A percentile compares a stretch with the other conserved stretches of the same genome.
phyloP scores from a whole-genome alignment of 345 rosid species.

The Dovyalis caffra region DNA sequence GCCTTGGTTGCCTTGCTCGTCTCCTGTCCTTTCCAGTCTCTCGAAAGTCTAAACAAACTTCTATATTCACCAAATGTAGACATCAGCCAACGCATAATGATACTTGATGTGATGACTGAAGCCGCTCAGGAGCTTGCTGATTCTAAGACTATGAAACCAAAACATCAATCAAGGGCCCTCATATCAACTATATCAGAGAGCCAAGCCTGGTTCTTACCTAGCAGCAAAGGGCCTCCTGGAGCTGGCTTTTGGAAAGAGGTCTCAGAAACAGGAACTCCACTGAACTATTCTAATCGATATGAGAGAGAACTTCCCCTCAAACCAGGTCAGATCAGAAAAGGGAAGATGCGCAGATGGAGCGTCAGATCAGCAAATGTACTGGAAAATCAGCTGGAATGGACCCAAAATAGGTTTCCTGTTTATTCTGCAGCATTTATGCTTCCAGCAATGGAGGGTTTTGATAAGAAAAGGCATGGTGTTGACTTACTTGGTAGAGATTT shows the following conservation, averaged over 20 bases:
- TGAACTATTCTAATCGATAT: slow-evolving; percentile 71
- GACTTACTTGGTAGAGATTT: slow-evolving; percentile 94
- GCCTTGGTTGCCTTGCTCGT: slow-evolving; percentile 82
- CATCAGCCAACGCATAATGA: slow-evolving; percentile 92
- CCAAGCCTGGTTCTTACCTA: slow-evolving; percentile 94
- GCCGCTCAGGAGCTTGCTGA: slow-evolving; percentile 91
- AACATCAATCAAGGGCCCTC: slow-evolving; percentile 44
- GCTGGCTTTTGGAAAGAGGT: slow-evolving; percentile 77
- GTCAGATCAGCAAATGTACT: slow-evolving; percentile 44
- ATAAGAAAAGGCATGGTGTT: slow-evolving; percentile 90
- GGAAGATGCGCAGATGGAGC: slow-evolving; percentile 90
- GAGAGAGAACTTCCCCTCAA: slow-evolving; percentile 85
- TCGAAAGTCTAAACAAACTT: slow-evolving; percentile 56
- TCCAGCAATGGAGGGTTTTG: slow-evolving; percentile 95
- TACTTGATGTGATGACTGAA: slow-evolving; percentile 88
- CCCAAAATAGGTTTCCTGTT: slow-evolving; percentile 76
- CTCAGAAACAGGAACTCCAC: slow-evolving; percentile 52
- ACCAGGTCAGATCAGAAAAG: slow-evolving; percentile 52
- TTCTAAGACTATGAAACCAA: slow-evolving; percentile 55
- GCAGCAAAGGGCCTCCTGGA: slow-evolving; percentile 61
- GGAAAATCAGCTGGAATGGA: slow-evolving; percentile 48
- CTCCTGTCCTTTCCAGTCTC: slow-evolving; percentile 72
- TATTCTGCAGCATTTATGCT: slow-evolving; percentile 97
- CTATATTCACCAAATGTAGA: slow-evolving; percentile 87
- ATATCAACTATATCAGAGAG: slow-evolving; percentile 70